Conservation (phyloP, 495 filamentous ascomycete genomes). For the Talaromyces nanjingensis region DNA sequence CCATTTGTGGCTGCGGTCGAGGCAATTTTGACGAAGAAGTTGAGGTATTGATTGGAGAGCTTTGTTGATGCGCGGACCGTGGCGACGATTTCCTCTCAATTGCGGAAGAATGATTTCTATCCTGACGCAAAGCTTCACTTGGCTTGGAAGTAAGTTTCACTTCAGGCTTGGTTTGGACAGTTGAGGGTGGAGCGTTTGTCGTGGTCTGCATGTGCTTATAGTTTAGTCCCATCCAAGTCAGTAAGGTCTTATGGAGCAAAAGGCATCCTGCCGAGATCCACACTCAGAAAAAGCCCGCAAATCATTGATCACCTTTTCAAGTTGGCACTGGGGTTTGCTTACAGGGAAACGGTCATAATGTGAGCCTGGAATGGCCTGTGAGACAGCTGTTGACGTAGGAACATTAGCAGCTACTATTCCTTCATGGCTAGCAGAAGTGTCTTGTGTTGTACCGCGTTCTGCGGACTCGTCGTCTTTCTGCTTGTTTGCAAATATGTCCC, state of each 20-base stretch:
- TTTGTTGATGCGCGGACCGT: not conserved
- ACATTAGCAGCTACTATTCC: not conserved
- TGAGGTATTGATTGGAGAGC: not conserved
- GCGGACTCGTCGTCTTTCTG: conserved; percentile 7
- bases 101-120: not conserved
- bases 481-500: conserved; percentile 24
- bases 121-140: not conserved
- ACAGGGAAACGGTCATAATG: not conserved
- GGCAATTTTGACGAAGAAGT: not conserved
- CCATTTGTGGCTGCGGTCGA: not conserved
- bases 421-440: not conserved
- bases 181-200: not conserved
- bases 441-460: conserved; percentile 1
- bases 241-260: conserved; percentile 8
- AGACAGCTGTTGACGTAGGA: not conserved
- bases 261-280: conserved; percentile 6
- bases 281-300: conserved; percentile 5
- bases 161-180: not conserved
- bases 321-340: not conserved
- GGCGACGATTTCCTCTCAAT: not conserved
- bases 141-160: not conserved
- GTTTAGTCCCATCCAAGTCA: conserved; percentile 2
- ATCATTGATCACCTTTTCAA: not conserved
- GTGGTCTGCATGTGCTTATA: conserved; percentile 4
- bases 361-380: not conserved